Conservation (phyloP, 2,329 filamentous ascomycete genomes). For the Uncinocarpus reesii region DNA sequence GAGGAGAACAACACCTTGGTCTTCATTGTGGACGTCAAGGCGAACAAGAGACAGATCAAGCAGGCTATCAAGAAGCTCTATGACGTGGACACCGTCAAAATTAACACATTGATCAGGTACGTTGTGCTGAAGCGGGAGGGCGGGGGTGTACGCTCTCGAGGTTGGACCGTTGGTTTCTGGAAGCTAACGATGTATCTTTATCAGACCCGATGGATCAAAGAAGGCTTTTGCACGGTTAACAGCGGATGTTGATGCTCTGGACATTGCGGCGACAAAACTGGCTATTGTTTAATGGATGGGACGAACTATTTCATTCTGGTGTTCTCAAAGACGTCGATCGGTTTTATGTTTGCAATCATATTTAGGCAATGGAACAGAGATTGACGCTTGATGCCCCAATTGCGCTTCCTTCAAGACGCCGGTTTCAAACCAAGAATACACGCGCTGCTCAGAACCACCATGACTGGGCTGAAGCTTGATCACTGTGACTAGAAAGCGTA, state of each 20-base stretch:
- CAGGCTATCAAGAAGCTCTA: slow-evolving; percentile 97
- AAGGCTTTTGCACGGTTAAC: slow-evolving; percentile 97
- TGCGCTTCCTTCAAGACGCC: background rate
- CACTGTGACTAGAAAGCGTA: too few species aligned
- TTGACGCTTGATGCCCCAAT: slow-evolving; percentile 10
- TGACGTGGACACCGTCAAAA: slow-evolving; percentile 95
- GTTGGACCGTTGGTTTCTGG: background rate
- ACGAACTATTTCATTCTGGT: slow-evolving; percentile 11
- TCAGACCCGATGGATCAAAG: slow-evolving; percentile 88
- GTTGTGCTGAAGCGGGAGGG: slow-evolving; percentile 24
- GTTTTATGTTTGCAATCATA: slow-evolving; percentile 11
- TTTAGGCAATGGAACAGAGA: slow-evolving; percentile 11
- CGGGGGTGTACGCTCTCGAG: background rate
- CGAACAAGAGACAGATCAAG: slow-evolving; percentile 99
- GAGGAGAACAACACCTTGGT: slow-evolving; percentile 99
- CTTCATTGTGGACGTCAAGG: slow-evolving; percentile 93
- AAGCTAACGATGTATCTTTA: slow-evolving; percentile 14
- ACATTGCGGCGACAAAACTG: slow-evolving; percentile 98
- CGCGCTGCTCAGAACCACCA: background rate
- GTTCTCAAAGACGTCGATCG: slow-evolving; percentile 15
- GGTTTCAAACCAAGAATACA: background rate
- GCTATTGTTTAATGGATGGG: slow-evolving; percentile 65
- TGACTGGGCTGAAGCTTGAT: too few species aligned
- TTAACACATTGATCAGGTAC: slow-evolving; percentile 97
- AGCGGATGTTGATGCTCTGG: slow-evolving; percentile 91